These are phyloP conservation scores for Hypericum perforatum DNA, from an alignment of 345 rosid species.

Conservation along the genomic window DNA sequence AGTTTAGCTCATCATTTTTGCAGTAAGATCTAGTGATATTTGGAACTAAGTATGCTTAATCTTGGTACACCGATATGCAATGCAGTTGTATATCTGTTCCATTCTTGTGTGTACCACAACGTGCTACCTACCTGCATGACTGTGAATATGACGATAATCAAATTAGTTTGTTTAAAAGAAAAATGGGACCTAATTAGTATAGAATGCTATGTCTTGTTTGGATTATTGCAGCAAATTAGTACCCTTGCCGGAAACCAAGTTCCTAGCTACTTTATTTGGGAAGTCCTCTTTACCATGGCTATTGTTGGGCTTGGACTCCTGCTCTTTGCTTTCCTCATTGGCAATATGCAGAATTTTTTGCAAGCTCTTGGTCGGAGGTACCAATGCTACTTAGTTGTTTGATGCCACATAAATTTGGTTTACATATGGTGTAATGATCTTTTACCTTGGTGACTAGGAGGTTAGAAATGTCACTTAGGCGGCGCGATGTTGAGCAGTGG, in stretches of 20 bases:
- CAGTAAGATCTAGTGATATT: too few relatives aligned
- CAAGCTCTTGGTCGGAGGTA: constrained; percentile 80
- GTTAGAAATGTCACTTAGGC: constrained; percentile 73
- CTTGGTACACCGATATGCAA: too few relatives aligned
- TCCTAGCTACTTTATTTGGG: constrained; percentile 74
- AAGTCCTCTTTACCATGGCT: constrained; percentile 81
- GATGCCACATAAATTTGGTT: not conserved
- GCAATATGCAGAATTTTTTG: constrained; percentile 94
- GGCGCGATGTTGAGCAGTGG: constrained; percentile 92
- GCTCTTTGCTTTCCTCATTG: constrained; percentile 87
- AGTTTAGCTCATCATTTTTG: too few relatives aligned
- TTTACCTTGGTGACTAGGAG: constrained; percentile 30
- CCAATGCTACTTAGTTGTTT: constrained; percentile 1
- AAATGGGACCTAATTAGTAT: too few relatives aligned
- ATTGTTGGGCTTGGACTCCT: constrained; percentile 76
- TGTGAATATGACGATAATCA: too few relatives aligned
- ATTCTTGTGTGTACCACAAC: too few relatives aligned
- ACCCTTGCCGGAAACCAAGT: constrained; percentile 80
- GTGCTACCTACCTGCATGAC: too few relatives aligned
- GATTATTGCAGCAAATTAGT: constrained; percentile 73
- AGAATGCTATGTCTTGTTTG: not conserved
- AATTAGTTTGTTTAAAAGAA: too few relatives aligned
- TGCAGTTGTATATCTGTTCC: too few relatives aligned
- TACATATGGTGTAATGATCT: too few relatives aligned
- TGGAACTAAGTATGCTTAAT: too few relatives aligned